phyloP scores from a whole-genome alignment of 768 basidiomycete species.

The Naganishia antarctica region DNA sequence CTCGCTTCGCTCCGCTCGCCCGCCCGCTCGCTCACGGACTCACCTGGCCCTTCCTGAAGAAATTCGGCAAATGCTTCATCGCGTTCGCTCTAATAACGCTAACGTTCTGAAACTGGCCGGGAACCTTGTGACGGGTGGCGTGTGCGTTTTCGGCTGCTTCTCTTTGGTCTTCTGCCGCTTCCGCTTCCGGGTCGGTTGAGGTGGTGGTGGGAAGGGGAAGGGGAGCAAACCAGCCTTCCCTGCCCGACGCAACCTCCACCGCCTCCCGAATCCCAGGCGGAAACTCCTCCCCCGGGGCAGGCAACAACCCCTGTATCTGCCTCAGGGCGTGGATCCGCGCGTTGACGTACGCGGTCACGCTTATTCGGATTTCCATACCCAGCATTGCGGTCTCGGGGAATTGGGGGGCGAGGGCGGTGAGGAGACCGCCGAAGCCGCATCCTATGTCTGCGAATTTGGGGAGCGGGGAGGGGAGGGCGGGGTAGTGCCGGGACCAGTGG shows the following conservation, averaged over 20 bases:
- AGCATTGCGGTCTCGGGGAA: slow-evolving; percentile 91
- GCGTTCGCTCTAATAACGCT: slow-evolving; percentile 92
- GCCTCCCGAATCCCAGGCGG: neutral
- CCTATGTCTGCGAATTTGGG: slow-evolving; percentile 86
- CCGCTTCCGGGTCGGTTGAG: neutral
- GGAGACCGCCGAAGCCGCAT: slow-evolving; percentile 92
- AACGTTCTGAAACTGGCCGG: slow-evolving; percentile 62
- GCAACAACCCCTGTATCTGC: slow-evolving; percentile 37
- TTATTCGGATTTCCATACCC: slow-evolving; percentile 93
- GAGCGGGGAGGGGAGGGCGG: slow-evolving; percentile 55
- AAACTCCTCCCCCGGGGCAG: slow-evolving; percentile 3
- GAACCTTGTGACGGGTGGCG: slow-evolving; percentile 29
- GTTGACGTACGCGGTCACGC: slow-evolving; percentile 91
- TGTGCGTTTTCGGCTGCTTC: slow-evolving; percentile 32
- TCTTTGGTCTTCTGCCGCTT: neutral
- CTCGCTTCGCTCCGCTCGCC: neutral
- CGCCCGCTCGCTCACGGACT: slow-evolving; percentile 25
- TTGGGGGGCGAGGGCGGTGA: slow-evolving; percentile 79
- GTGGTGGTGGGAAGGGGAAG: no score
- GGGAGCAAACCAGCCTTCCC: no score
- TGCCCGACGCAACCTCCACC: neutral
- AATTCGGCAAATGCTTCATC: slow-evolving; percentile 98
- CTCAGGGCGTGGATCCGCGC: slow-evolving; percentile 91
- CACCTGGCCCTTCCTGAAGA: slow-evolving; percentile 78
- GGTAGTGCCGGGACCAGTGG: slow-evolving; percentile 81